These are phyloP conservation scores for Coprinellus micaceus DNA, from an alignment of 768 basidiomycete species.

Conservation along the genomic window DNA sequence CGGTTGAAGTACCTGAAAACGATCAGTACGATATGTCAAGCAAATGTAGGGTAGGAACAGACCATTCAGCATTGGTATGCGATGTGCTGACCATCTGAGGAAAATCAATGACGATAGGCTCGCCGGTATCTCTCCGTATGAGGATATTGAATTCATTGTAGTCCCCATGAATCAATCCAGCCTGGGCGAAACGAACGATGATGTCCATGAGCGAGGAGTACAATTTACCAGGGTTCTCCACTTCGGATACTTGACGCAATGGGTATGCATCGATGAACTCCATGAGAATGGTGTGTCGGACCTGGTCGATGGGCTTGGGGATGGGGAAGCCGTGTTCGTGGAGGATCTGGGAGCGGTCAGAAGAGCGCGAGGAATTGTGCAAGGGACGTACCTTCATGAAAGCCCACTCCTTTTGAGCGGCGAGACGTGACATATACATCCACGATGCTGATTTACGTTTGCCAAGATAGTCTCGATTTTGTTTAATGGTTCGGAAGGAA, in stretches of 20 bases:
- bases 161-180: constrained; percentile 97
- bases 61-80: constrained; percentile 97
- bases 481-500: constrained; percentile 95
- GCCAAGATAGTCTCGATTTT: constrained; percentile 93
- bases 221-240: constrained; percentile 82
- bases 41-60: too few species aligned
- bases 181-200: constrained; percentile 89
- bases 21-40: too few species aligned
- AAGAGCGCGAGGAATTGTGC: neutral
- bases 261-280: constrained; percentile 93
- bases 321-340: constrained; percentile 92
- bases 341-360: constrained; percentile 56
- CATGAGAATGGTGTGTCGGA: constrained; percentile 94
- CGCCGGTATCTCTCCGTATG: constrained; percentile 67
- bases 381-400: constrained; percentile 83
- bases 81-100: constrained; percentile 99
- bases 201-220: constrained; percentile 94
- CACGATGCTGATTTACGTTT: constrained; percentile 95
- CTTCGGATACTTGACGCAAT: constrained; percentile 85
- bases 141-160: constrained; percentile 99
- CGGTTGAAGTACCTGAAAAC: constrained; percentile 93
- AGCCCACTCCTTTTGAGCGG: constrained; percentile 96
- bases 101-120: constrained; percentile 95
- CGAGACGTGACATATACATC: constrained; percentile 98
- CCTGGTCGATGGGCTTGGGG: constrained; percentile 90